Conservation (phyloP, 1,284 basidiomycete genomes). For the Puccinia triticina region DNA sequence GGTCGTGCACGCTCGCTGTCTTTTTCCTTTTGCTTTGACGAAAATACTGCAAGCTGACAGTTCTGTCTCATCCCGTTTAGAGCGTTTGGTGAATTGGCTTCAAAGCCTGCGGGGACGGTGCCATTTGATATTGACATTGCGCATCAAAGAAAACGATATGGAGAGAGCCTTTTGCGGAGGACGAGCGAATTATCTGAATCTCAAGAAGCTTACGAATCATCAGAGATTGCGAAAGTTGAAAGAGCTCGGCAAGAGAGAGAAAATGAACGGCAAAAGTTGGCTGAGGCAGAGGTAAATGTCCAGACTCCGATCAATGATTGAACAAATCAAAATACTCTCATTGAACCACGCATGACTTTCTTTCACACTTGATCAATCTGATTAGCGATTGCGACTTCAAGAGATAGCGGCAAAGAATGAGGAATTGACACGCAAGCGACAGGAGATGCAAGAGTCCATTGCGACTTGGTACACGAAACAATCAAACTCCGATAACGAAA, state of each 20-base stretch:
- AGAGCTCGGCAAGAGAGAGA: conserved; percentile 53
- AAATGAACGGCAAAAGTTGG: conserved; percentile 43
- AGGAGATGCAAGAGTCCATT: conserved; percentile 50
- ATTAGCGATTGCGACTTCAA: conserved; percentile 30
- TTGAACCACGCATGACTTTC: neutral
- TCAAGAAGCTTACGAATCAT: conserved; percentile 75
- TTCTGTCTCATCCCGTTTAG: conserved; percentile 62
- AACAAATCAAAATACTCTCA: neutral
- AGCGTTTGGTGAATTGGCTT: conserved; percentile 77
- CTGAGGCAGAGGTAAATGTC: conserved; percentile 39
- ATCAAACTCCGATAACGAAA: conserved; percentile 35
- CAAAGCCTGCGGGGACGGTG: conserved; percentile 71
- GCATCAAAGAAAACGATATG: conserved; percentile 82
- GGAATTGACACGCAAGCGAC: conserved; percentile 46
- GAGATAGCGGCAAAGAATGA: conserved; percentile 45
- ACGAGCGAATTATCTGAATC: conserved; percentile 70
- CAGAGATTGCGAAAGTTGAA: conserved; percentile 66
- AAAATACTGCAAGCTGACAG: conserved; percentile 43
- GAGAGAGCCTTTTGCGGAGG: conserved; percentile 76
- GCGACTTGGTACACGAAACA: conserved; percentile 48
- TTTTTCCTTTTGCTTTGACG: neutral
- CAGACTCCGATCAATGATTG: neutral
- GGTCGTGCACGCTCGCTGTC: conserved; percentile 55
- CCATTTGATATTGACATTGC: conserved; percentile 84
- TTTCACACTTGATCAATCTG: neutral